Percentiles rank a stretch among this genome's conserved stretches.
Evolutionary conservation across 148 eudicot species (phyloP).

Genomic region (Amaranthus hypochondriacus): DNA sequence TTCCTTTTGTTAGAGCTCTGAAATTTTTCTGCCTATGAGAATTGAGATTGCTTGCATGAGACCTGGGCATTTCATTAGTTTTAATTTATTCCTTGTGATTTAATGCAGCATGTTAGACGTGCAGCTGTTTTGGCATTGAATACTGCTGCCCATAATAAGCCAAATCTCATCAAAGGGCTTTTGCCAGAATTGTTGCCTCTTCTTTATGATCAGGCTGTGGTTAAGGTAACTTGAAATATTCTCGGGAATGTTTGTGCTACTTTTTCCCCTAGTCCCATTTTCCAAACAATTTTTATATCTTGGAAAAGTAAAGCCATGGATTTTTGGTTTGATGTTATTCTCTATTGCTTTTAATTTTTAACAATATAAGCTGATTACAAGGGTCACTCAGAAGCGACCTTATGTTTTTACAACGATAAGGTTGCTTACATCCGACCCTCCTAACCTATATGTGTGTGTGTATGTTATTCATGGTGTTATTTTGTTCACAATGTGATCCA

Average conservation of each 20-base stretch:
- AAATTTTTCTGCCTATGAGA: not conserved
- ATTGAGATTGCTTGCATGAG: not conserved
- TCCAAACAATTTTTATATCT: not conserved
- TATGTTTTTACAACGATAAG: too few species aligned
- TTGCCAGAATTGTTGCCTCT: constrained; percentile 92
- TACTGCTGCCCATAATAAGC: constrained; percentile 96
- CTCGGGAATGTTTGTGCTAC: not conserved
- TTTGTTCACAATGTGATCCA: constrained; percentile 31
- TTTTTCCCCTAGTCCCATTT: not conserved
- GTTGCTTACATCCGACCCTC: too few species aligned
- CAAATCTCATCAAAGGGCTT: constrained; percentile 86
- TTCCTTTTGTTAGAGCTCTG: not conserved
- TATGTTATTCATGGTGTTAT: too few species aligned
- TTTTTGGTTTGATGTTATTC: not conserved
- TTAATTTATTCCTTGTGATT: not conserved
- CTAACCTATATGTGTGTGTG: too few species aligned
- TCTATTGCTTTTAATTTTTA: not conserved
- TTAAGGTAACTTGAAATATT: constrained; percentile 51
- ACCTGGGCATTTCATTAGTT: not conserved
- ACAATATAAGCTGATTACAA: not conserved
- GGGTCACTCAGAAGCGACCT: not conserved
- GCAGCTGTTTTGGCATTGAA: constrained; percentile 95
- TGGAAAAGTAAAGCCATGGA: not conserved
- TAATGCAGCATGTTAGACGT: constrained; percentile 92
- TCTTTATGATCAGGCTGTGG: constrained; percentile 86